Evolutionary conservation across 306 rosid species (phyloP), one percentile per base, ranked within the genome.

Genomic region (Cucurbita pepo): DNA sequence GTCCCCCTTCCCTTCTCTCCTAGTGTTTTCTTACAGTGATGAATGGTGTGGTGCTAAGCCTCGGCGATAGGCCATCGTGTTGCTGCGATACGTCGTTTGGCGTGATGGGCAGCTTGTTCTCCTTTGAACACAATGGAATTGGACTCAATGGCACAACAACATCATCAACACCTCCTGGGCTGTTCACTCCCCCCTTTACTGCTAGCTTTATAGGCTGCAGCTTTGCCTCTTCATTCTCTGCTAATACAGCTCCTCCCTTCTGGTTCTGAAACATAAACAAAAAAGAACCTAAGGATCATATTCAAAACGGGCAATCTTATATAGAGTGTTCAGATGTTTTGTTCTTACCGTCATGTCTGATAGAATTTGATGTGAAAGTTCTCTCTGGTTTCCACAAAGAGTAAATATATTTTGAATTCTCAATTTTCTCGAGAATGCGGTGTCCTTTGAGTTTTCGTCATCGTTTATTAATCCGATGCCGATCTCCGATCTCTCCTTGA

Each of bases 321-420:
- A 34, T 19, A 21, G 13, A 40, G 3, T 40, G 6, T n/a, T 62
- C 10, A 37, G 34, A 30, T 30, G 34, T 30, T 30, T 30, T 30
- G 34, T 30, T 30, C 34, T 30, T 45, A 73, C 67, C 65, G 77
- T 73, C 41, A 58, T 19, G 38, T 73, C 77, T 21, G 67, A 56
- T 22, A 56, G 65, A 21, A 73, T 56, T 43, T 73, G 69, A 45
- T 88, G 96, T 4, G 95, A 85, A 21, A 95, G 88, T 77, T 91
- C 96, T 80, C 97, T 91, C 36, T 91, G 85, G 79, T 89, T 91
- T 47, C 99, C 99, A 81, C 99, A 95, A 18, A 95, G 92, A 55
- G 99, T 85, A 75, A 95, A 95, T 77, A 95, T 95, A 47, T 86
- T 95, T 51, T 88, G 92, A 52, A 95, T 91, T 71, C 97, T 85